These are phyloP conservation scores for Sesbania bispinosa DNA, from an alignment of 306 rosid genomes.

Conservation along the genomic window DNA sequence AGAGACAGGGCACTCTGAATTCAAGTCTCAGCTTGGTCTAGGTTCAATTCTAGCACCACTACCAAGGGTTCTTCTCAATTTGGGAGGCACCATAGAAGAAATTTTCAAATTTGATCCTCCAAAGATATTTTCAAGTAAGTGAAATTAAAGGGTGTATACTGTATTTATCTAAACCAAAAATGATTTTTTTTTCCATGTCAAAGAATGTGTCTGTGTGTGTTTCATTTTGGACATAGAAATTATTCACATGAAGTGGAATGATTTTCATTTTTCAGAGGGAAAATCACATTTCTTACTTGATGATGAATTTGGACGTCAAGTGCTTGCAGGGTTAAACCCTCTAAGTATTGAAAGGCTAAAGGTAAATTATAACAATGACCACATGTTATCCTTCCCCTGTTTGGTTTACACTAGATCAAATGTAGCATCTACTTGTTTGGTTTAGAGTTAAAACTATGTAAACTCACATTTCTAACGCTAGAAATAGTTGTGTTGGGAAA, in stretches of 20 bases:
- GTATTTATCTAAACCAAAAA: neutral
- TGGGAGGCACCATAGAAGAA: constrained; percentile 11
- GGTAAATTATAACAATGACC: constrained; percentile 13
- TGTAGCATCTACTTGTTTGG: no score
- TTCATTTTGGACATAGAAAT: neutral
- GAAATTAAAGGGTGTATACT: neutral
- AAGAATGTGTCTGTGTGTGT: neutral
- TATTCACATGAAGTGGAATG: neutral
- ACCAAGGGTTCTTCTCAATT: constrained; percentile 2
- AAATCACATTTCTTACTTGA: constrained; percentile 30
- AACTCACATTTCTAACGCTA: no score
- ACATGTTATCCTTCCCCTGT: neutral
- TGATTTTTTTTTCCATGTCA: neutral
- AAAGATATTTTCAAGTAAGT: constrained; percentile 28
- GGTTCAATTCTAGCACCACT: neutral
- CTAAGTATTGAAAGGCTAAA: constrained; percentile 38
- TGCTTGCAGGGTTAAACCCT: constrained; percentile 43
- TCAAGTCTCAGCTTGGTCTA: neutral
- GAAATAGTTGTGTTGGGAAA: no score
- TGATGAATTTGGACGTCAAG: constrained; percentile 47
- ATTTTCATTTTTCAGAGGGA: constrained; percentile 34
- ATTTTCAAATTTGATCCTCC: constrained; percentile 43
- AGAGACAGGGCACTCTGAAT: neutral
- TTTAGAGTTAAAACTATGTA: no score
- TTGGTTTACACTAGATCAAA: no score